These are phyloP conservation scores for Rubroshorea leprosula DNA, from an alignment of 345 rosid species.

Conservation along the genomic window DNA sequence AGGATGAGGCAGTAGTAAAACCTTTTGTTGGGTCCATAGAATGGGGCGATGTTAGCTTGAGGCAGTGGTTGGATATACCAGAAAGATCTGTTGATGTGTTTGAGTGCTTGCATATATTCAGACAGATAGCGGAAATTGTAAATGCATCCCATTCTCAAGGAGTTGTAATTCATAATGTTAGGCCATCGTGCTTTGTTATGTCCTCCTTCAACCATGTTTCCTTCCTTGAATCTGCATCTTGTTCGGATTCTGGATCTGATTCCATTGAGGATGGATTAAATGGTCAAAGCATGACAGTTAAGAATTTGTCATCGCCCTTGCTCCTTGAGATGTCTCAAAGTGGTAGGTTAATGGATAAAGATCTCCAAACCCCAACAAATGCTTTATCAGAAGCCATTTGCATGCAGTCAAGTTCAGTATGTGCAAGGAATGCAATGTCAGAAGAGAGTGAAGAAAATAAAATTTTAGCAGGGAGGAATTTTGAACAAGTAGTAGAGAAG, in stretches of 20 bases:
- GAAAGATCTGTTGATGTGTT: conserved; percentile 63
- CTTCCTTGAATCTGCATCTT: conserved; percentile 92
- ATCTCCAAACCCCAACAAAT: conserved; percentile 32
- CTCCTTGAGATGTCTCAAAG: conserved; percentile 34
- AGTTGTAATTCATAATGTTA: conserved; percentile 79
- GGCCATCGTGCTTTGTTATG: conserved; percentile 94
- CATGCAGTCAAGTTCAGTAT: conserved; percentile 47
- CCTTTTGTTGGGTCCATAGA: conserved; percentile 53
- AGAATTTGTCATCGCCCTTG: conserved; percentile 33
- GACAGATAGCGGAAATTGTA: conserved; percentile 84
- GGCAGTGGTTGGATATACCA: conserved; percentile 92
- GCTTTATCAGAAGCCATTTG: conserved; percentile 53
- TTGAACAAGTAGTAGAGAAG: conserved; percentile 54
- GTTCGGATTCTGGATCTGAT: conserved; percentile 96
- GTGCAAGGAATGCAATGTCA: conserved; percentile 24
- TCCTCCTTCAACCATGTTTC: conserved; percentile 87
- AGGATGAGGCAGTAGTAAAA: conserved; percentile 44
- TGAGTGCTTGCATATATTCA: conserved; percentile 89
- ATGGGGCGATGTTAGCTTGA: conserved; percentile 89
- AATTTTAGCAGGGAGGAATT: conserved; percentile 25
- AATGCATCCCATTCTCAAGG: conserved; percentile 87
- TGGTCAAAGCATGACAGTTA: conserved; percentile 40
- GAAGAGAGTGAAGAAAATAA: conserved; percentile 40
- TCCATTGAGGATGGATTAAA: conserved; percentile 62
- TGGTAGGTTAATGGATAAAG: conserved; percentile 36